Base-by-base conservation (phyloP, 345 rosid species). In the Combretum micranthum region DNA sequence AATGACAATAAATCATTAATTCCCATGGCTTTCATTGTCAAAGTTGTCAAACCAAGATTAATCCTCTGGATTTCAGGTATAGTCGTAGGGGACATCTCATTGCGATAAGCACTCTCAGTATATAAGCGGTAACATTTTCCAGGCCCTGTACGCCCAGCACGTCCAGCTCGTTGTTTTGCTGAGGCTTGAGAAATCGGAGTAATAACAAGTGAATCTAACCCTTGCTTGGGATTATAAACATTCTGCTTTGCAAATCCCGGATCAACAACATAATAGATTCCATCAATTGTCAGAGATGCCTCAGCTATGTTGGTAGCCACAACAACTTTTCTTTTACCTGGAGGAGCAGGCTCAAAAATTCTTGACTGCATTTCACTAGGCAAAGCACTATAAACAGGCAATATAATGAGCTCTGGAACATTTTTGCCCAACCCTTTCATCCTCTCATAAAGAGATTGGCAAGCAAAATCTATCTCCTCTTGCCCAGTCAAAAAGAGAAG, bases 1-100 rank as follows among this genome's bases (percentile, higher is more conserved):
- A 80, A 82, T 47, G 86, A 85, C n/a, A 80, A 64, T 7, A 82
- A 77, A 53, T 88, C 98, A 64, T 83, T 88, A 26, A 91, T 86
- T 20, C 98, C 98, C 92, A 91, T 91, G 16, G 93, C 96, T 80
- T 86, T 88, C 98, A 92, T 80, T 13, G 75, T 72, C 15, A 92
- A 77, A 0, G 84, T 77, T 22, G 77, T 79, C 22, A 57, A 25
- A 52, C 90, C 98, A 63, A 91, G 98, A 64, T 88, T 82, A 51
- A 84, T 83, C 74, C 98, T 85, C 61, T 91, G 96, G 61, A 91
- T 88, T 75, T 91, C 98, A 16, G 98, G 96, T 67, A 83, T 71
- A 13, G 90, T 13, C 7, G 95, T 80, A 53, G 98, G 92, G 44
- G 87, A 78, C 88, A 82, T 80, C 73, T 85, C 92, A 73, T 85